Conservation (phyloP, 1,284 basidiomycete species). For the Austroboletus niveus region DNA sequence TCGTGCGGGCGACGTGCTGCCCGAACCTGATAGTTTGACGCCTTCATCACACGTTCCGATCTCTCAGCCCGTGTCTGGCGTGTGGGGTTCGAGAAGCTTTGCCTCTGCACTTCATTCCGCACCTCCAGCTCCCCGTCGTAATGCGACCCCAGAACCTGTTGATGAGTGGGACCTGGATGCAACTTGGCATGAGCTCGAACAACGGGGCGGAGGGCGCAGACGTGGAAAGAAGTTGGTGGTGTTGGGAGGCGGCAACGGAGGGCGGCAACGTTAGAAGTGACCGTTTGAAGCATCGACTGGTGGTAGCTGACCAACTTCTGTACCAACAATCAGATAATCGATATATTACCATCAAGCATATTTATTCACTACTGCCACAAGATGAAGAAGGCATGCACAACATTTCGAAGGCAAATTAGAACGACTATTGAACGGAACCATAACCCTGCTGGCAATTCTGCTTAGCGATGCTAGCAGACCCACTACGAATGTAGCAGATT, state of each 20-base stretch:
- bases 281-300: neutral
- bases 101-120: constrained; percentile 65
- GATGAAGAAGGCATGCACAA: neutral
- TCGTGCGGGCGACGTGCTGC: constrained; percentile 10
- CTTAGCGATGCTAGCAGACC: constrained; percentile 55
- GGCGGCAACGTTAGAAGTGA: constrained; percentile 36
- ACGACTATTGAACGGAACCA: constrained; percentile 59
- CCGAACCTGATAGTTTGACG: constrained; percentile 31
- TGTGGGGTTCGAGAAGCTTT: constrained; percentile 77
- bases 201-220: constrained; percentile 51
- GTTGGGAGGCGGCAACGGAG: constrained; percentile 55
- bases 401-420: neutral
- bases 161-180: constrained; percentile 79
- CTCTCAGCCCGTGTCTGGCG: constrained; percentile 45
- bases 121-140: constrained; percentile 19
- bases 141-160: constrained; percentile 36
- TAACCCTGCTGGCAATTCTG: constrained; percentile 62
- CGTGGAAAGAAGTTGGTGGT: constrained; percentile 64
- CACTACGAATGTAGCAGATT: constrained; percentile 80
- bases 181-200: constrained; percentile 81
- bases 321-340: constrained; percentile 15
- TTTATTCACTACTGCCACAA: neutral
- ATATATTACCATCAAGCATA: constrained; percentile 7
- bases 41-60: constrained; percentile 26
- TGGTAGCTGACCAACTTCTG: constrained; percentile 9